These are phyloP conservation scores for Castanea crenata DNA, from an alignment of 306 rosid species.

Conservation along the genomic window DNA sequence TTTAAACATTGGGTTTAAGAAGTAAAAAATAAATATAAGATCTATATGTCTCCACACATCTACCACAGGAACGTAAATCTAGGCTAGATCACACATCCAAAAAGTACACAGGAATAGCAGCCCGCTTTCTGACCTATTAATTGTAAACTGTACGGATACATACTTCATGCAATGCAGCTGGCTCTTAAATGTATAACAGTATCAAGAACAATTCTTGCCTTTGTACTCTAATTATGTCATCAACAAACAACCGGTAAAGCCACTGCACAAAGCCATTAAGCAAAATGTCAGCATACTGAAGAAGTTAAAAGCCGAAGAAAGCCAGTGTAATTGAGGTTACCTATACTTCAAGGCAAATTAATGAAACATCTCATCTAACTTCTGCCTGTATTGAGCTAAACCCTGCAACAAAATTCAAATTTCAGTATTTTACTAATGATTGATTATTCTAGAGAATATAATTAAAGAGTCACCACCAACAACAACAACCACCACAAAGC, in stretches of 20 bases:
- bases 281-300: neutral
- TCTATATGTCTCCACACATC: neutral
- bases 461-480: neutral
- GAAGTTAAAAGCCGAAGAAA: neutral
- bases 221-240: neutral
- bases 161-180: neutral
- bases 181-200: neutral
- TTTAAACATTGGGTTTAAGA: neutral
- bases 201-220: neutral
- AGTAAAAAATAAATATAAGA: neutral
- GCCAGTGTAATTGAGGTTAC: conserved; percentile 16
- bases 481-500: too few species aligned
- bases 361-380: conserved; percentile 50
- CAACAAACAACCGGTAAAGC: conserved; percentile 2
- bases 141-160: neutral
- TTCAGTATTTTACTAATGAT: conserved; percentile 2
- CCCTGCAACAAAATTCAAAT: conserved; percentile 34
- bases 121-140: conserved; percentile 12
- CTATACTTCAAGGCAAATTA: conserved; percentile 16
- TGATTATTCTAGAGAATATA: neutral
- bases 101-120: conserved; percentile 4
- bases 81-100: neutral
- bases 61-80: neutral
- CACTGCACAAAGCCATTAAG: conserved; percentile 15
- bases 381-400: conserved; percentile 66